Evolutionary conservation across 2,329 filamentous ascomycete genomes (phyloP), one percentile per base, ranked within the genome.

Genomic region (Monilinia fructicola): DNA sequence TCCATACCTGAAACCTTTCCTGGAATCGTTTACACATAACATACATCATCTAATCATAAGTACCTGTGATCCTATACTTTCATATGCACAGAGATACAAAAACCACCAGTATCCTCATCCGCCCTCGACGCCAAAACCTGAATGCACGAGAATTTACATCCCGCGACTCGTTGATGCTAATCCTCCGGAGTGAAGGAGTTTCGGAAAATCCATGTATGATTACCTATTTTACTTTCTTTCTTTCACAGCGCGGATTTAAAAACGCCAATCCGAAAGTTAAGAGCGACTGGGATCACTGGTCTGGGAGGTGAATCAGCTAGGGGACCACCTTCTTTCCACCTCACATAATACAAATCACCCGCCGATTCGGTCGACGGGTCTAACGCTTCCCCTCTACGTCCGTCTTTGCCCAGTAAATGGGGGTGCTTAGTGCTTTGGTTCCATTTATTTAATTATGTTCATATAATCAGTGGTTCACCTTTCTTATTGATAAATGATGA

Each of bases 301-400:
- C 42, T 7, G 5, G 18, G n/a, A 60, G 55, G 18, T 46, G 42
- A 28, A 46, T 44, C 40, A 46, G 40, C 55, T 31, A 59, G 26
- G 55, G 18, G 18, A 59, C 40, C 40, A 14, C 28, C 11, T 23
- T n/a, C 12, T 21, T 38, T 61, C 28, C 42, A 38, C 28, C 42
- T 59, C 56, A 59, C 56, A 59, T 59, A 59, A 59, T 59, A 14
- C 42, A 38, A 50, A 48, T 61, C 58, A 61, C 31, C 44, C 44
- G 44, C 58, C 44, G 58, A 16, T 26, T 61, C 44, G 56, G 56
- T 59, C 56, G 26, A 59, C 42, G 42, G 42, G 42, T 35, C 42
- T 46, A 59, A 42, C 40, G 10, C 5, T 46, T 59, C 26, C 26
- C 18, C 14, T 59, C 42, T 42, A 46, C 40, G 18, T 48, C 55